phyloP scores from a whole-genome alignment of 805 yeast genomes.

The Babjeviella inositovora region DNA sequence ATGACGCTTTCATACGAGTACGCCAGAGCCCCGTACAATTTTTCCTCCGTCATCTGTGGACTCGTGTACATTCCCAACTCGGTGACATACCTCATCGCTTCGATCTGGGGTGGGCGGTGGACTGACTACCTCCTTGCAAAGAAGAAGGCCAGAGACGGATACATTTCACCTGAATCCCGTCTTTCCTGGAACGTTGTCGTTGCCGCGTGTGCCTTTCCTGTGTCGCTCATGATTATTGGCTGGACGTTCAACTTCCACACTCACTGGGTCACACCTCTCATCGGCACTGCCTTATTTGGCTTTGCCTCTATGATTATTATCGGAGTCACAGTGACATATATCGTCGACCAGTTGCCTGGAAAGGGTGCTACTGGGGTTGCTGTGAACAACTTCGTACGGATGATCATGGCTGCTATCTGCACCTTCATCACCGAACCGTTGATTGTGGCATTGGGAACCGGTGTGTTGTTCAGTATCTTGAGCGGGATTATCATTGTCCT shows the following conservation, averaged over 20 bases:
- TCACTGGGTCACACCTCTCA: constrained; percentile 66
- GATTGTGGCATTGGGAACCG: constrained; percentile 49
- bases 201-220: constrained; percentile 48
- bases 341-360: constrained; percentile 77
- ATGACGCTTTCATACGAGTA: constrained; percentile 54
- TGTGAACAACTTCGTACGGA: constrained; percentile 59
- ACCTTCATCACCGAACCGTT: constrained; percentile 66
- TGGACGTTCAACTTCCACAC: constrained; percentile 59
- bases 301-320: constrained; percentile 73
- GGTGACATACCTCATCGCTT: constrained; percentile 57
- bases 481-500: constrained; percentile 37
- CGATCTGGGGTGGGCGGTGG: constrained; percentile 73
- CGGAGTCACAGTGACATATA: constrained; percentile 66
- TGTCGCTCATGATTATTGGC: constrained; percentile 59
- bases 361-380: constrained; percentile 86
- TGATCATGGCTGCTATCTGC: constrained; percentile 59
- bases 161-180: constrained; percentile 60
- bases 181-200: constrained; percentile 56
- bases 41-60: constrained; percentile 50
- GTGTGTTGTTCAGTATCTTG: constrained; percentile 52
- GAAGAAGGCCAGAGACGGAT: constrained; percentile 43
- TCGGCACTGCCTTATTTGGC: constrained; percentile 75
- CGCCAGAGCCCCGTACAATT: constrained; percentile 52
- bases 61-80: constrained; percentile 75
- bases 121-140: constrained; percentile 42